Evolutionary conservation across 768 basidiomycete genomes (phyloP), one percentile per base, ranked within the genome.

Genomic region (Amanita polypyramis): DNA sequence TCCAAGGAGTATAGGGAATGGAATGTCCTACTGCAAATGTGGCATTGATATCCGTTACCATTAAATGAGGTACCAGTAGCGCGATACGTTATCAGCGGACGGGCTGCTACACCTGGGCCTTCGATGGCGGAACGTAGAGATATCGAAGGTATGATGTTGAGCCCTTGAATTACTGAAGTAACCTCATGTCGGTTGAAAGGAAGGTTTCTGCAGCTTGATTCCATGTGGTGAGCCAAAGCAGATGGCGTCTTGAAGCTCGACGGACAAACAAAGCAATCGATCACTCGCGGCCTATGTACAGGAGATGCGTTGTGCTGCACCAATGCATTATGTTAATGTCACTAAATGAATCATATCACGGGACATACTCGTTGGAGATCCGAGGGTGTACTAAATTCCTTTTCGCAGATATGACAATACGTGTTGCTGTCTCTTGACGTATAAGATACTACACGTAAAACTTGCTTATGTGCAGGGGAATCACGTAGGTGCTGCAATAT

Each of bases 21-120:
- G 57, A 68, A 72, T 15, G 51, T 57, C 32, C 54, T 57, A 30
- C 60, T 53, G 52, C 73, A 74, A 19, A 74, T 54, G 51, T 56
- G 67, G 55, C 73, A 74, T 53, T 65, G 66, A 51, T 65, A 74
- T 6, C 58, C 58, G 12, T 17, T 49, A 5, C 70, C 72, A 51
- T 72, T 70, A 59, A 62, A 73, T 5, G 70, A 60, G 7, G 42
- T 53, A 19, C 65, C 59, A 9, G 63, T 63, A 14, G 67, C 68
- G 32, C 55, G 51, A 51, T 61, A 66, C 25, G 53, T 55, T 15
- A 54, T 50, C 15, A 57, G 50, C 3, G 60, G 50, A 9, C 30
- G 39, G 33, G 51, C 33, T 19, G 15, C 21, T 21, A 17, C 11
- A 23, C 2, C 35, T 6, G n/a, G 29, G 20, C 54, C 27, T 5